Conservation (phyloP, 208 protist genomes). For the Acanthamoeba culbertsoni region DNA sequence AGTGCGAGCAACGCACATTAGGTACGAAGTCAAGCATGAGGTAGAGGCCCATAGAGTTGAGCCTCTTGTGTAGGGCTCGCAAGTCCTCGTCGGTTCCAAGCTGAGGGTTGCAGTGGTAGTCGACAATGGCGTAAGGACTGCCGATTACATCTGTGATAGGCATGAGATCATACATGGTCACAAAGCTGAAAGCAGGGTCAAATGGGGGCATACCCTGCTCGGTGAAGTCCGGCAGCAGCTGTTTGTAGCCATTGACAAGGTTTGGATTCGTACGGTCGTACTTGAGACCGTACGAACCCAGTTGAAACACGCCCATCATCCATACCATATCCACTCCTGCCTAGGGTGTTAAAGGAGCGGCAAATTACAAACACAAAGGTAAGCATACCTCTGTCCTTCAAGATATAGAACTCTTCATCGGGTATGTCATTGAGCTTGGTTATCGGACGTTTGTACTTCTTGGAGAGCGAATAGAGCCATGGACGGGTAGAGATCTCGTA, state of each 20-base stretch:
- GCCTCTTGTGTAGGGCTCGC: constrained; percentile 45
- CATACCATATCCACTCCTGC: constrained; percentile 79
- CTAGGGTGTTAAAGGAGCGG: neutral
- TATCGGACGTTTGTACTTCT: constrained; percentile 74
- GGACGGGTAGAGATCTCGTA: constrained; percentile 80
- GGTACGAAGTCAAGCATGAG: constrained; percentile 86
- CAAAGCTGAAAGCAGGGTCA: no score
- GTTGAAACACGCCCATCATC: constrained; percentile 83
- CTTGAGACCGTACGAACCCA: constrained; percentile 79
- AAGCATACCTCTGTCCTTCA: constrained; percentile 34
- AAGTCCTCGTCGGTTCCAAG: constrained; percentile 74
- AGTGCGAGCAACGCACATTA: constrained; percentile 74
- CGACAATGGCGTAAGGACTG: constrained; percentile 81
- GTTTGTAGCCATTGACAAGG: constrained; percentile 65
- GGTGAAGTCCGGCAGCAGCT: constrained; percentile 77
- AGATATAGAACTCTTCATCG: constrained; percentile 58
- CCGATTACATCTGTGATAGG: constrained; percentile 80
- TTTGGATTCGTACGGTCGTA: constrained; percentile 75
- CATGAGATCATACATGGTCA: neutral
- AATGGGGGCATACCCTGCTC: constrained; percentile 58
- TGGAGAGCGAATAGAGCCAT: constrained; percentile 79
- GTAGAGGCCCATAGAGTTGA: constrained; percentile 76
- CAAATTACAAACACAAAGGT: neutral
- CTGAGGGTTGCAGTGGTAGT: constrained; percentile 77
- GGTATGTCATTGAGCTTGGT: constrained; percentile 73